Conservation (phyloP, 805 yeast species). For the Candida odintsovae region DNA sequence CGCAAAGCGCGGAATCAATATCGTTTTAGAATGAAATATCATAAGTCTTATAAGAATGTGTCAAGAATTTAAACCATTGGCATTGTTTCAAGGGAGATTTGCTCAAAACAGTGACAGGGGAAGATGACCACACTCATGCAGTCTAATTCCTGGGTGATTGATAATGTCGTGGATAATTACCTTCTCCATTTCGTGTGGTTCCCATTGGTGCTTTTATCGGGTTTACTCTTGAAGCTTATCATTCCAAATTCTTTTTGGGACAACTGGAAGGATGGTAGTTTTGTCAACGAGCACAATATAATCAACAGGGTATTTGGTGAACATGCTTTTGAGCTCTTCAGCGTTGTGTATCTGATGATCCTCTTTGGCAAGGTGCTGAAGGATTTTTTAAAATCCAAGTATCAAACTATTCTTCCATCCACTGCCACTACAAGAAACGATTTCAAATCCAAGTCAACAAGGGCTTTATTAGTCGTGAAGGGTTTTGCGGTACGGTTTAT, state of each 20-base stretch:
- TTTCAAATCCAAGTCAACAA: neutral
- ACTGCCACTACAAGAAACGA: neutral
- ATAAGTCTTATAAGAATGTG: no score
- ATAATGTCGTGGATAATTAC: neutral
- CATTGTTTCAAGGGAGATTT: no score
- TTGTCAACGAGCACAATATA: constrained; percentile 9
- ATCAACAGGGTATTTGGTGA: constrained; percentile 16
- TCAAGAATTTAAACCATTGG: no score
- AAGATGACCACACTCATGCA: neutral
- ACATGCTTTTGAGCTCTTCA: constrained; percentile 12
- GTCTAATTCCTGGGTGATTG: neutral
- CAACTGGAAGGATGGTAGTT: neutral
- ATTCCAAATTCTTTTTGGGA: neutral
- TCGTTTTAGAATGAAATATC: no score
- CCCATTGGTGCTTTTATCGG: neutral
- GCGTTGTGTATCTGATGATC: constrained; percentile 6
- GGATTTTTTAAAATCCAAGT: constrained; percentile 1
- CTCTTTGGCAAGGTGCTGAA: constrained; percentile 2
- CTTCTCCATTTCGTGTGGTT: neutral
- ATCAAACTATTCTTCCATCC: constrained; percentile 5
- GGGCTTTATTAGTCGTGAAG: neutral
- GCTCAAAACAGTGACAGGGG: no score
- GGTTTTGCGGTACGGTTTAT: neutral
- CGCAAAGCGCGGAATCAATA: neutral
- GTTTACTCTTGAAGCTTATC: neutral